A percentile compares a stretch with the other conserved stretches of the same genome.
Evolutionary conservation across 352 stramenopile species (phyloP).

Genomic region (Globisporangium apiculatum): DNA sequence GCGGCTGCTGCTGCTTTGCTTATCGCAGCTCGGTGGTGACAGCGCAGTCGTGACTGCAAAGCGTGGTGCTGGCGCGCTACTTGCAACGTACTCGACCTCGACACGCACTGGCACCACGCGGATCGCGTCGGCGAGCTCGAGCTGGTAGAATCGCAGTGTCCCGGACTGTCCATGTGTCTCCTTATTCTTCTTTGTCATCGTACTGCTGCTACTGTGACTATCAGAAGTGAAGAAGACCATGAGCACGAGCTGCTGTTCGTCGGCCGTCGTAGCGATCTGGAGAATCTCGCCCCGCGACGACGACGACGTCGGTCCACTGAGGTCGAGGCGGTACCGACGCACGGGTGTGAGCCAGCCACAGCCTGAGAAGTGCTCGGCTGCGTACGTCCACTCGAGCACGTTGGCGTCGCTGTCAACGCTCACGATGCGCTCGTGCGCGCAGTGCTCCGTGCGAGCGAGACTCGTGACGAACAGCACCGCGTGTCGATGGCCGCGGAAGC

Average conservation of each 20-base stretch:
- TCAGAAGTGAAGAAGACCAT: constrained; percentile 28
- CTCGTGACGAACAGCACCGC: constrained; percentile 28
- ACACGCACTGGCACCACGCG: constrained; percentile 18
- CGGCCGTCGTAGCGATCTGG: constrained; percentile 27
- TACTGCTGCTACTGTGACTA: not conserved
- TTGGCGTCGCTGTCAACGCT: constrained; percentile 33
- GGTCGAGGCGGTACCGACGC: constrained; percentile 19
- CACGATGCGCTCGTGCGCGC: constrained; percentile 13
- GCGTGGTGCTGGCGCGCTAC: constrained; percentile 21
- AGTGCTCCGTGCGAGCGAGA: constrained; percentile 6
- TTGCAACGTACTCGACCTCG: constrained; percentile 16
- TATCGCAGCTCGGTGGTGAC: not conserved
- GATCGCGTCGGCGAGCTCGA: constrained; percentile 22
- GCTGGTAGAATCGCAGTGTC: constrained; percentile 1
- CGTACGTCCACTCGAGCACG: constrained; percentile 39
- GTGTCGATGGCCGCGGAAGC: constrained; percentile 30
- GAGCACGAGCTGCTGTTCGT: constrained; percentile 27
- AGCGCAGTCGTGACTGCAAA: constrained; percentile 27
- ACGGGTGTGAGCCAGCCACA: constrained; percentile 38
- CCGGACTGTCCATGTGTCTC: constrained; percentile 2
- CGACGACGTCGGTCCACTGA: not conserved
- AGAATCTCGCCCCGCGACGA: constrained; percentile 22
- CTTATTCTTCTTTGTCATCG: constrained; percentile 12
- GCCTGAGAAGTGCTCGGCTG: constrained; percentile 21
- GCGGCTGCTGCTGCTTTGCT: not conserved